Percentiles rank a stretch among this genome's conserved stretches.
phyloP scores from a whole-genome alignment of 345 rosid species.

The Corchorus olitorius region DNA sequence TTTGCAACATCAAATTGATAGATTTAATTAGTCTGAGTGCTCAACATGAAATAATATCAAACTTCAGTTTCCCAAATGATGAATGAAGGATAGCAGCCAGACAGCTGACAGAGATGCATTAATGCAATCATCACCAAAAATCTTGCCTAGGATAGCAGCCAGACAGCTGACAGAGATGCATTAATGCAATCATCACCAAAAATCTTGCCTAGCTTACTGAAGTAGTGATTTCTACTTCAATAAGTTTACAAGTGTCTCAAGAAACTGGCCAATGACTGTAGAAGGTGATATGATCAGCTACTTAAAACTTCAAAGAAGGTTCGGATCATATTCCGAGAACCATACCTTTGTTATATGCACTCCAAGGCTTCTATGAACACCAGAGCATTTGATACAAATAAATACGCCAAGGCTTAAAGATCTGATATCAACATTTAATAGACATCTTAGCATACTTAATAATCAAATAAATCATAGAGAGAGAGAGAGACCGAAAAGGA shows the following conservation, averaged over 20 bases:
- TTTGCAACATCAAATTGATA: neutral
- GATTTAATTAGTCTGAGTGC: neutral
- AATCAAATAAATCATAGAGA: neutral
- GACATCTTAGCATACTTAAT: neutral
- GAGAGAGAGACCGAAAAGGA: neutral
- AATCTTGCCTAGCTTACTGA: neutral
- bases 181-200: neutral
- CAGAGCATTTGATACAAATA: constrained; percentile 98
- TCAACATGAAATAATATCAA: neutral
- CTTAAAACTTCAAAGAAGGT: neutral
- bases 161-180: neutral
- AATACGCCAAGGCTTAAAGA: constrained; percentile 79
- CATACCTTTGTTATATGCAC: constrained; percentile 93
- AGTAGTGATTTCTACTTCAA: neutral
- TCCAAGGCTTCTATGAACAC: constrained; percentile 97
- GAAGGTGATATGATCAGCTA: neutral
- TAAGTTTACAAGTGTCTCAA: neutral
- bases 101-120: neutral
- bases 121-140: neutral
- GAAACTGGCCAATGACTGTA: neutral
- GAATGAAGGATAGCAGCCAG: neutral
- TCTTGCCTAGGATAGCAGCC: neutral
- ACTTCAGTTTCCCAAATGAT: neutral
- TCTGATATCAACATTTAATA: constrained; percentile 48
- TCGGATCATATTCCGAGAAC: constrained; percentile 7